Evolutionary conservation across 1,284 basidiomycete species (phyloP), one percentile per base, ranked within the genome.

Genomic region (Cryptococcus jaspeensis): DNA sequence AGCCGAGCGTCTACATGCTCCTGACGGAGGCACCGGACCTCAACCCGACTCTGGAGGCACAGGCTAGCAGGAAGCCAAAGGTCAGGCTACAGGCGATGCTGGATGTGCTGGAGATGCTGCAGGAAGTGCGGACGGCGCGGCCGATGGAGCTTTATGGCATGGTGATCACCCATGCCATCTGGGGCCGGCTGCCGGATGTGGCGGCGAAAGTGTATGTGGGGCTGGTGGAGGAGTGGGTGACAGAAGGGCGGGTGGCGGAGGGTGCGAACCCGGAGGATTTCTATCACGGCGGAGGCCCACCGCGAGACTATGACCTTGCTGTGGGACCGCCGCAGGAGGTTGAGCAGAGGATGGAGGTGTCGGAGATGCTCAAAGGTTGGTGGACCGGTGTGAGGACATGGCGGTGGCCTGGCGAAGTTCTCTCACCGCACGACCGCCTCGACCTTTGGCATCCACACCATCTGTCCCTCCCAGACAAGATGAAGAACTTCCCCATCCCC

Each of bases 221-320:
- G 16, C 59, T 76, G 41, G 76, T 78, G 7, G 76, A 79, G 50
- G 77, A 78, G 56, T 79, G 77, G 77, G 71, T 76, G 32, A 70
- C 72, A 43, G 75, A 78, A 56, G 76, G 75, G 2, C 58, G 76
- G 35, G 61, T 76, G 22, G 75, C 75, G 9, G 67, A 71, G 38
- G 75, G 73, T 1, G 75, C 72, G 1, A 63, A 66, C 38, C 58
- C 65, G 12, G 69, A 67, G 15, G 72, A 75, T 50, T 74, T 74
- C 43, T 57, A 71, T 50, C 61, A 62, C 4, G 67, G 70, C 15
- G 71, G 71, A 8, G 72, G 71, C 43, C 71, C 70, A 2, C 64
- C 66, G 5, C 36, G 62, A 23, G 54, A 55, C 8, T 46, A 50
- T 9, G n/a, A n/a, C n/a, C n/a, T n/a, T n/a, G n/a, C n/a, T n/a